phyloP scores from a whole-genome alignment of 345 rosid species.

The Rhizophora apiculata region DNA sequence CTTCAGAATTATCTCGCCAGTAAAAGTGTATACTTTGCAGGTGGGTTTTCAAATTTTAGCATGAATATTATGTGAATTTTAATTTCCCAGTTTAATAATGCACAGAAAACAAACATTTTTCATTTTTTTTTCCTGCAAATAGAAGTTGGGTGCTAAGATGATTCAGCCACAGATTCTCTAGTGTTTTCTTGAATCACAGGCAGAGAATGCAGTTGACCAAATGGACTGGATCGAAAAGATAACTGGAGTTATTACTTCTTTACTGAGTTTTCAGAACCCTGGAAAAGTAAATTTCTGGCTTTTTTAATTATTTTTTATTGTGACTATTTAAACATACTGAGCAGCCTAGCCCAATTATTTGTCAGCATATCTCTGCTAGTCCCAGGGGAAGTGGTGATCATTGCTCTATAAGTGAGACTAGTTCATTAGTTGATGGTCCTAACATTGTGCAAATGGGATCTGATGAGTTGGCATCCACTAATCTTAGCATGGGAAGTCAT shows the following conservation, averaged over 20 bases:
- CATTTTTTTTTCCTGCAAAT: not conserved
- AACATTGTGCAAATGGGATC: conserved; percentile 38
- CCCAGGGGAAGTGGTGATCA: conserved; percentile 37
- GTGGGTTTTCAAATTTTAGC: conserved; percentile 29
- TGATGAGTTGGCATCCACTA: conserved; percentile 37
- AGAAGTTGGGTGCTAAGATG: conserved; percentile 5
- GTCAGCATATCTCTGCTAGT: conserved; percentile 47
- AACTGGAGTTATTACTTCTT: conserved; percentile 68
- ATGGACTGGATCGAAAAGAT: conserved; percentile 86
- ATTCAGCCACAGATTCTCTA: conserved; percentile 2
- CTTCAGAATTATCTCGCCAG: conserved; percentile 63
- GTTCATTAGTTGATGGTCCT: conserved; percentile 43
- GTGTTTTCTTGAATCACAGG: conserved; percentile 43
- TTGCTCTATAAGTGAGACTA: conserved; percentile 41
- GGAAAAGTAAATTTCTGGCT: conserved; percentile 41
- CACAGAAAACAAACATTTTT: not conserved
- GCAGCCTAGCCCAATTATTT: conserved; percentile 15
- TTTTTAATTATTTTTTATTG: not conserved
- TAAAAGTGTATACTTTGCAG: conserved; percentile 52
- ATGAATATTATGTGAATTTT: conserved; percentile 3
- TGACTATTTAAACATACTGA: conserved; percentile 9
- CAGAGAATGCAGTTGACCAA: conserved; percentile 76
- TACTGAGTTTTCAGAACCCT: conserved; percentile 59
- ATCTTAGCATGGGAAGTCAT: conserved; percentile 36
- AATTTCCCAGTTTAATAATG: conserved; percentile 1